Percentiles rank a stretch among this genome's conserved stretches.
Evolutionary conservation across 2,329 filamentous ascomycete species (phyloP).

Genomic region (Aspergillus oerlinghausenensis): DNA sequence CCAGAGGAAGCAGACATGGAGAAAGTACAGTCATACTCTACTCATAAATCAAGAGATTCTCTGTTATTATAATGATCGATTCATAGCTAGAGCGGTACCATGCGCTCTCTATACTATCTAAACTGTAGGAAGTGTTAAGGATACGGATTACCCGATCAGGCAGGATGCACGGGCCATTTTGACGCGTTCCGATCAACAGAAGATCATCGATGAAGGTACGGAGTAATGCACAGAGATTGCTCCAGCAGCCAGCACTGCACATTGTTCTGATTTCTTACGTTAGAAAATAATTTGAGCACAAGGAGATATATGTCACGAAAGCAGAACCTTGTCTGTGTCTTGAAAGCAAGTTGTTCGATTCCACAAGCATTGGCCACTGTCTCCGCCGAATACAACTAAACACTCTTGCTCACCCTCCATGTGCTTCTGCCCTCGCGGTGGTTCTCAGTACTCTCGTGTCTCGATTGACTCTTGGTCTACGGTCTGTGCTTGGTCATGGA

Average conservation of each 20-base stretch:
- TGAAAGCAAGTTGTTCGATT: background rate
- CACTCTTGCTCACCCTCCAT: background rate
- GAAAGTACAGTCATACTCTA: background rate
- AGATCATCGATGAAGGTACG: background rate
- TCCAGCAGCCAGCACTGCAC: conserved; percentile 32
- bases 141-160: background rate
- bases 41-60: conserved; percentile 4
- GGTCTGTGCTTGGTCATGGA: conserved; percentile 60
- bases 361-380: background rate
- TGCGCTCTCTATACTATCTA: background rate
- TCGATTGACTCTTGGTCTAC: background rate
- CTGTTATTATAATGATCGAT: background rate
- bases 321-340: background rate
- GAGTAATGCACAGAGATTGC: conserved; percentile 35
- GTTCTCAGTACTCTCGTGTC: background rate
- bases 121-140: background rate
- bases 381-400: background rate
- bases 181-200: background rate
- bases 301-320: background rate
- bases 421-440: background rate
- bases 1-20: too few relatives aligned
- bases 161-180: conserved; percentile 3
- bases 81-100: background rate
- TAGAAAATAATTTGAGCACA: background rate
- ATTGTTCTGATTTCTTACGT: background rate